Base-by-base conservation (phyloP, 2,329 filamentous ascomycete genomes). In the Fusarium lyarnte region DNA sequence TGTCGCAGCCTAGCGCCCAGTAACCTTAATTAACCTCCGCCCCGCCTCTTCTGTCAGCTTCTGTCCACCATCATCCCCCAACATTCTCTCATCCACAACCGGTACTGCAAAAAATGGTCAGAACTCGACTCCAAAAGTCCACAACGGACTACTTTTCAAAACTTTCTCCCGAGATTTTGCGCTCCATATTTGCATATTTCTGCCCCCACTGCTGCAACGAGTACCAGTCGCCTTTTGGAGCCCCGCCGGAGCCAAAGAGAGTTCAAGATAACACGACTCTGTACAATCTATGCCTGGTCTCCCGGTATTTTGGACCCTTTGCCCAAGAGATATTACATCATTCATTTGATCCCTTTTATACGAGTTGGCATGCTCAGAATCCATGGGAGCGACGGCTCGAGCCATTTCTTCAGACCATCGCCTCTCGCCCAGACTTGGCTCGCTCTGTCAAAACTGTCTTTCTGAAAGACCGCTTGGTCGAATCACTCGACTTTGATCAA, bases 181-280 rank as follows among this genome's bases (percentile, higher is more conserved):
- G 14, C 6, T 23, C 3, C 1, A 29, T 58, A 12, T 58, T 38
- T 12, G 7, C 1, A 5, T 14, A 53, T 13, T 17, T 67, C 41
- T 67, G 64, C 12, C 49, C 59, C 6, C 64, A 67, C 36, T 67
- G 64, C 35, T 31, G 53, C 41, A 47, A 54, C n/a, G 45, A 58
- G 6, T 57, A 53, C 13, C 19, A 55, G 19, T 59, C 25, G 27
- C 60, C 53, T 0, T 52, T 42, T 29, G 45, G 52, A 8, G 11
- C 36, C 17, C 31, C 38, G 12, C 38, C 47, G 3, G 12, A 23
- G 4, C 2, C 47, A 10, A 25, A 21, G 1, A 25, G 31, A 12
- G 5, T 11, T 25, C 53, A 45, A 51, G 11, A 43, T 10, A 23
- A 16, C 3, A 33, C 9, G 2, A 27, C 64, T 27, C 29, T 64